A percentile compares a stretch with the other conserved stretches of the same genome.
These are phyloP conservation scores for Alternaria sp. DNA, from an alignment of 2,329 filamentous ascomycete species.

Conservation along the genomic window DNA sequence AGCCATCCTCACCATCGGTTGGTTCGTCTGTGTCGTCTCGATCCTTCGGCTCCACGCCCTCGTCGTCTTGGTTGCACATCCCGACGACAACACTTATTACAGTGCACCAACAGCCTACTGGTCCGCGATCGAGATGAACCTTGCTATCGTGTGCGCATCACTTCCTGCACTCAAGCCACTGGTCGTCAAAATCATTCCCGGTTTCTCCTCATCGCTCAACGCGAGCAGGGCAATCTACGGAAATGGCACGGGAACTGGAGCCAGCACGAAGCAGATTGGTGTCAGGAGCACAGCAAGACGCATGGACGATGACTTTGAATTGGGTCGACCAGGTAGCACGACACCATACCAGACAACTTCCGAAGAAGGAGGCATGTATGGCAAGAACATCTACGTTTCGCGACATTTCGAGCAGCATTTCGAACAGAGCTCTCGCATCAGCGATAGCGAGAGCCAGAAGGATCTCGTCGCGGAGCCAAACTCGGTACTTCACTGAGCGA, in stretches of 20 bases:
- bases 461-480: neutral
- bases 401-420: conserved; percentile 6
- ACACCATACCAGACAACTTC: conserved; percentile 11
- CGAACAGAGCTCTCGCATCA: neutral
- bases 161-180: conserved; percentile 39
- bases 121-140: conserved; percentile 41
- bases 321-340: conserved; percentile 10
- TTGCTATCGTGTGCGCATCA: conserved; percentile 42
- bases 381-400: conserved; percentile 11
- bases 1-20: conserved; percentile 36
- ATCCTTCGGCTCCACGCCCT: conserved; percentile 34
- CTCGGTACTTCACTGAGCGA: neutral
- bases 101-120: conserved; percentile 32
- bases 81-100: conserved; percentile 31
- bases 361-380: conserved; percentile 6
- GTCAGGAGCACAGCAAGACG: conserved; percentile 5
- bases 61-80: conserved; percentile 15
- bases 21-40: conserved; percentile 43
- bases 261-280: neutral
- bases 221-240: conserved; percentile 15
- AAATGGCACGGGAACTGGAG: conserved; percentile 2
- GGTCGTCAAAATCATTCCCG: conserved; percentile 28
- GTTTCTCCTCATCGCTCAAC: conserved; percentile 19
- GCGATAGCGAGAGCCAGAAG: conserved; percentile 10
- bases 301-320: conserved; percentile 18